These are phyloP conservation scores for Fragaria iinumae DNA, from an alignment of 306 rosid species.

Conservation along the genomic window DNA sequence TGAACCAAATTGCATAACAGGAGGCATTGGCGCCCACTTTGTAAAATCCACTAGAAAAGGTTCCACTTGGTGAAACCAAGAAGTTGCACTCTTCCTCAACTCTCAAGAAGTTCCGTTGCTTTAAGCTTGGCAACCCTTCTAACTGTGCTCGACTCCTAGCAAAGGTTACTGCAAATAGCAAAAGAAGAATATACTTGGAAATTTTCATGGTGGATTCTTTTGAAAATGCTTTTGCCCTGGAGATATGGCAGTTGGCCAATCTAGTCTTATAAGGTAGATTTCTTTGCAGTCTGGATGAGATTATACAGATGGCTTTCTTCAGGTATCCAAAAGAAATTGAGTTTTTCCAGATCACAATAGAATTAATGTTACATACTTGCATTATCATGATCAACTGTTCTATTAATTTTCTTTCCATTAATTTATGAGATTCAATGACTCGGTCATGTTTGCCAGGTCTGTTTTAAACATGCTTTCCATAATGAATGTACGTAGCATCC, in stretches of 20 bases:
- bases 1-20: conserved; percentile 22
- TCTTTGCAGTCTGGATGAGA: not conserved
- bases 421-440: not conserved
- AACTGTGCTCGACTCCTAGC: not conserved
- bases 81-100: conserved; percentile 12
- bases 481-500: not conserved
- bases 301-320: not conserved
- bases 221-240: not conserved
- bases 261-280: not conserved
- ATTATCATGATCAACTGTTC: not conserved
- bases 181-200: conserved; percentile 1
- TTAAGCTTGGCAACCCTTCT: conserved; percentile 9
- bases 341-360: not conserved
- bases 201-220: not conserved
- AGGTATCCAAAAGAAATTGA: not conserved
- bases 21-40: conserved; percentile 18
- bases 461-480: not conserved
- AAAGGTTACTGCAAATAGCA: not conserved
- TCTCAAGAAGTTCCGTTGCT: conserved; percentile 15
- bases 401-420: not conserved
- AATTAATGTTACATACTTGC: not conserved
- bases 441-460: not conserved
- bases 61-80: conserved; percentile 23
- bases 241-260: not conserved
- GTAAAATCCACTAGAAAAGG: conserved; percentile 19